Percentiles rank a stretch among this genome's conserved stretches.
Conservation (phyloP, 495 filamentous ascomycete genomes). For the Aspergillus hancockii region DNA sequence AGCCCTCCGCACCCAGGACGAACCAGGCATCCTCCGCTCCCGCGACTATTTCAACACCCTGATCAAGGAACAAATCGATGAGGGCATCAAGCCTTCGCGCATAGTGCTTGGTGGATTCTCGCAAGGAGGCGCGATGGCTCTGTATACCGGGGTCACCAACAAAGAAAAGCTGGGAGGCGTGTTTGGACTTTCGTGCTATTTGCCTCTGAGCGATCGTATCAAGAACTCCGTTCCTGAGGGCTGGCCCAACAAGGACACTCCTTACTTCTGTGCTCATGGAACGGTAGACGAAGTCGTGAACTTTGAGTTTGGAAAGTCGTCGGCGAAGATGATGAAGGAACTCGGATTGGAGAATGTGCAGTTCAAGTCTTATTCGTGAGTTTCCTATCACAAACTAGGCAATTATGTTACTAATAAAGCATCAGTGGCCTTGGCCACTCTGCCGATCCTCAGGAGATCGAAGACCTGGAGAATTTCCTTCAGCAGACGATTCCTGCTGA, state of each 20-base stretch:
- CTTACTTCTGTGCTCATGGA: slow-evolving; percentile 88
- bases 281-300: slow-evolving; percentile 70
- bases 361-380: slow-evolving; percentile 75
- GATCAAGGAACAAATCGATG: slow-evolving; percentile 78
- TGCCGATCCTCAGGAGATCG: slow-evolving; percentile 76
- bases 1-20: slow-evolving; percentile 63
- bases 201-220: slow-evolving; percentile 74
- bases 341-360: slow-evolving; percentile 67
- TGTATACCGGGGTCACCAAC: slow-evolving; percentile 70
- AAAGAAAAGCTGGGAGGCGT: slow-evolving; percentile 81
- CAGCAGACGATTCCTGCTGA: slow-evolving; percentile 61
- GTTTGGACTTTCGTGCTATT: slow-evolving; percentile 80
- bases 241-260: slow-evolving; percentile 73
- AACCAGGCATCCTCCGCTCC: slow-evolving; percentile 73
- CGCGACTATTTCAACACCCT: slow-evolving; percentile 75
- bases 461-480: slow-evolving; percentile 80
- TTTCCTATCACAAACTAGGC: slow-evolving; percentile 15
- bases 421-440: slow-evolving; percentile 69
- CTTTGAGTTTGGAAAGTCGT: slow-evolving; percentile 64
- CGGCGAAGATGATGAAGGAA: slow-evolving; percentile 61
- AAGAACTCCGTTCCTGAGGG: slow-evolving; percentile 62
- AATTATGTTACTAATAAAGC: slow-evolving; percentile 18
- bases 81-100: slow-evolving; percentile 78
- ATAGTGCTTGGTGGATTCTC: slow-evolving; percentile 79
- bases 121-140: slow-evolving; percentile 60